Percentiles rank a stretch among this genome's conserved stretches.
phyloP scores from a whole-genome alignment of 163 green algal species.

The Scenedesmus sp. region DNA sequence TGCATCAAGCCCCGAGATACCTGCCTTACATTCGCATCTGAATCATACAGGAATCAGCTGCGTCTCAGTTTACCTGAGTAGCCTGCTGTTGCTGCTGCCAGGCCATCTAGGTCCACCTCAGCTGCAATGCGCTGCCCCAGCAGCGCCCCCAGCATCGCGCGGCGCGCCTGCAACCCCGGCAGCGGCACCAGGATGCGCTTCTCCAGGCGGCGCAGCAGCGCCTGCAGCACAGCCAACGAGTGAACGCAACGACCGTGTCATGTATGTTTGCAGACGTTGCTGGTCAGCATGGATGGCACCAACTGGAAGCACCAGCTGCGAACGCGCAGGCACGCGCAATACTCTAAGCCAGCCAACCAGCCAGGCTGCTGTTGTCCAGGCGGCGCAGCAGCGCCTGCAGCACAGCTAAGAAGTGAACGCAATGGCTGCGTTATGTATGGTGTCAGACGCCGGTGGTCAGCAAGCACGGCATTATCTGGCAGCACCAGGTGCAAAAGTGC shows the following conservation, averaged over 20 bases:
- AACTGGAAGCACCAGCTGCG: too few relatives aligned
- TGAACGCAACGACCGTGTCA: too few relatives aligned
- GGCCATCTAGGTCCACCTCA: conserved; percentile 59
- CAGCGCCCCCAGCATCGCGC: conserved; percentile 80
- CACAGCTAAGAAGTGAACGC: too few relatives aligned
- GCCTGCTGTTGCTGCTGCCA: conserved; percentile 77
- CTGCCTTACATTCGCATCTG: too few relatives aligned
- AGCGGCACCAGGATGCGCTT: conserved; percentile 96
- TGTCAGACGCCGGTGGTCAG: too few relatives aligned
- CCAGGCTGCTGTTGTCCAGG: neutral
- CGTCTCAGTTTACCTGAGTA: conserved; percentile 70
- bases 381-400: neutral
- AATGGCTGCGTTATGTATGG: too few relatives aligned
- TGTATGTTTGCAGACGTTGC: neutral
- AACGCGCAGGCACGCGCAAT: too few relatives aligned
- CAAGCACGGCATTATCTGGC: too few relatives aligned
- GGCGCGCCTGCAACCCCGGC: conserved; percentile 74
- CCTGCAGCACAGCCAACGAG: conserved; percentile 67
- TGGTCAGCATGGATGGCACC: neutral
- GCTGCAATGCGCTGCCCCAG: conserved; percentile 51
- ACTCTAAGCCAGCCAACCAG: neutral
- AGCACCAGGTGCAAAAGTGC: too few relatives aligned
- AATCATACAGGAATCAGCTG: neutral
- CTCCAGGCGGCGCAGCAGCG: conserved; percentile 88
- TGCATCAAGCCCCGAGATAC: too few relatives aligned